A percentile compares a stretch with the other conserved stretches of the same genome.
These are phyloP conservation scores for Lenwebbia sp. DNA, from an alignment of 345 rosid species.

Conservation along the genomic window DNA sequence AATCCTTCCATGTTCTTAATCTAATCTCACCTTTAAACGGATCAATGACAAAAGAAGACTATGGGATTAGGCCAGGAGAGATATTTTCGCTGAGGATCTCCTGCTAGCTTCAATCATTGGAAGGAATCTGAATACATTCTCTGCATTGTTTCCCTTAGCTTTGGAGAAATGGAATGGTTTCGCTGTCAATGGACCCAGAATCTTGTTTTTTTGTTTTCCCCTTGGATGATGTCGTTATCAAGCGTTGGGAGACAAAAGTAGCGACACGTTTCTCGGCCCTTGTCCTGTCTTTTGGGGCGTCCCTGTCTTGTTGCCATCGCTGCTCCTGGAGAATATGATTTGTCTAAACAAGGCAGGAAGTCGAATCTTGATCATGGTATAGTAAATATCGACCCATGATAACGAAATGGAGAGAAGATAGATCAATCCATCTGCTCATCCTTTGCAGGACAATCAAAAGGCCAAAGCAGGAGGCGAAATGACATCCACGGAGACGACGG, in stretches of 20 bases:
- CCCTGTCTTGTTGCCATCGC: neutral
- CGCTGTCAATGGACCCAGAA: neutral
- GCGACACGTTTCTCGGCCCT: neutral
- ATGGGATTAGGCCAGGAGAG: neutral
- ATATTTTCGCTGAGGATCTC: neutral
- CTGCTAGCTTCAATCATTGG: neutral
- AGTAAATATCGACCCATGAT: neutral
- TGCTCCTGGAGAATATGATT: neutral
- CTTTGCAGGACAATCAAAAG: neutral
- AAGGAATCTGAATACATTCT: neutral
- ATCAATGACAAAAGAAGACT: neutral
- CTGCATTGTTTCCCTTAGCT: neutral
- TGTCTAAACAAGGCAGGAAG: neutral
- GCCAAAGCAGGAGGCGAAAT: neutral
- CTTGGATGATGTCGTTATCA: neutral
- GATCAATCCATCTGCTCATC: neutral
- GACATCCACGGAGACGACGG: neutral
- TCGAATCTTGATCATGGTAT: neutral
- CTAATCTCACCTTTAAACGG: neutral
- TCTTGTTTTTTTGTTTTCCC: neutral
- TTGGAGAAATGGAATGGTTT: neutral
- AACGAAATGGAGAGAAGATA: neutral
- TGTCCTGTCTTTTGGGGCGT: neutral
- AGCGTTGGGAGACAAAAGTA: neutral
- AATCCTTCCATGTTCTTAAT: neutral